phyloP scores from a whole-genome alignment of 2,329 filamentous ascomycete genomes.

The Chaetomium olivaceum region DNA sequence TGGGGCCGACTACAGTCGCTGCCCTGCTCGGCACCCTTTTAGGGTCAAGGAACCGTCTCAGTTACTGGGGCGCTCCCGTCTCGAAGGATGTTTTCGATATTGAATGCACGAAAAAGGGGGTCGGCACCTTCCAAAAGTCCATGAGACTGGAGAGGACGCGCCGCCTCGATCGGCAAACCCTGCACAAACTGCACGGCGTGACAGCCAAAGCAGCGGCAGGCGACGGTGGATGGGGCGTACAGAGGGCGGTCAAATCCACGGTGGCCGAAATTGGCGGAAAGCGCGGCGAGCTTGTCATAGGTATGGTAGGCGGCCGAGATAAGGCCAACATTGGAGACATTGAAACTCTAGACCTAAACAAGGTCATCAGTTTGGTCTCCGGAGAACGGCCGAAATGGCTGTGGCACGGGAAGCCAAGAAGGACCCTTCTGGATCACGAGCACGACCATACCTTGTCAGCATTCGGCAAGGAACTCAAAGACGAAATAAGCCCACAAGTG shows the following conservation, averaged over 20 bases:
- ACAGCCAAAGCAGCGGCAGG: slow-evolving; percentile 88
- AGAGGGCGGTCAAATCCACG: slow-evolving; percentile 90
- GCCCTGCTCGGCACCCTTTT: slow-evolving; percentile 84
- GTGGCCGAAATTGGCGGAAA: slow-evolving; percentile 93
- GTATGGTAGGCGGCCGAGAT: slow-evolving; percentile 84
- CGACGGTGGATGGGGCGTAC: slow-evolving; percentile 88
- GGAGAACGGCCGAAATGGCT: slow-evolving; percentile 90
- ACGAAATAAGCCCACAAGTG: slow-evolving; percentile 35
- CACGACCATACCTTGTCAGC: slow-evolving; percentile 49
- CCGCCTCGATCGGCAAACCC: slow-evolving; percentile 77
- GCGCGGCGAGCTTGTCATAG: slow-evolving; percentile 89
- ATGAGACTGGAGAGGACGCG: slow-evolving; percentile 77
- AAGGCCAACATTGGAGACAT: slow-evolving; percentile 90
- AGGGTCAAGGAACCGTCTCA: slow-evolving; percentile 85
- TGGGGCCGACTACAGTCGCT: slow-evolving; percentile 89
- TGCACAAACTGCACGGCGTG: slow-evolving; percentile 76
- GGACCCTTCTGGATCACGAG: slow-evolving; percentile 51
- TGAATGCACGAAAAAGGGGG: slow-evolving; percentile 76
- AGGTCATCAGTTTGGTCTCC: slow-evolving; percentile 73
- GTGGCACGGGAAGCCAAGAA: slow-evolving; percentile 86
- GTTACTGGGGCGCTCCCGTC: slow-evolving; percentile 80
- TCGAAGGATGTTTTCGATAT: slow-evolving; percentile 91
- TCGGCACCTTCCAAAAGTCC: slow-evolving; percentile 86
- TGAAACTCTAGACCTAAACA: slow-evolving; percentile 87
- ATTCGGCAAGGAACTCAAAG: slow-evolving; percentile 56